Percentiles rank a stretch among this genome's conserved stretches.
phyloP scores from a whole-genome alignment of 805 yeast genomes.

The Hanseniaspora mollemarum region DNA sequence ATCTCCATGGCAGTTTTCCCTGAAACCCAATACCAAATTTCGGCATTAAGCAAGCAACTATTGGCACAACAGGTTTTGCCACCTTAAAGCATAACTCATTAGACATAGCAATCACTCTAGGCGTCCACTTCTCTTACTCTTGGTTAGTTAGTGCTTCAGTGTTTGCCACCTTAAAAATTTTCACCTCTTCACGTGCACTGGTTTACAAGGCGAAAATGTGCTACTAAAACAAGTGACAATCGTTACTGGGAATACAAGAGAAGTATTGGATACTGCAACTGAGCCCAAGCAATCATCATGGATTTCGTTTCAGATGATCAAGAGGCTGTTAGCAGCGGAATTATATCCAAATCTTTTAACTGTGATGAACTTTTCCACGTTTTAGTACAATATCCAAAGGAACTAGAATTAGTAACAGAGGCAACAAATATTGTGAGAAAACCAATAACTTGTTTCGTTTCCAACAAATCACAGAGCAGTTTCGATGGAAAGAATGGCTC shows the following conservation, averaged over 20 bases:
- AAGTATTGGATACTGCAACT: no score
- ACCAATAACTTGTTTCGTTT: constrained; percentile 9
- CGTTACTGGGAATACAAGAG: no score
- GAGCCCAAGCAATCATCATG: no score
- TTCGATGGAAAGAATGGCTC: background rate
- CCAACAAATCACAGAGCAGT: background rate
- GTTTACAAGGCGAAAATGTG: no score
- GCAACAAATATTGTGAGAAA: background rate
- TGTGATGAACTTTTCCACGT: constrained; percentile 6
- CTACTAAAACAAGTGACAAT: no score
- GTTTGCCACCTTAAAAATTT: no score
- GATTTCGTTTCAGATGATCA: no score
- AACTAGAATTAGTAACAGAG: background rate
- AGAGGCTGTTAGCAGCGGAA: background rate
- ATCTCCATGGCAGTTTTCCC: constrained; percentile 79
- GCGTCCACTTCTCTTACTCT: no score
- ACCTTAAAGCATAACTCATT: background rate
- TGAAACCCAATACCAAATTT: constrained; percentile 71
- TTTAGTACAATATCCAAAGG: constrained; percentile 10
- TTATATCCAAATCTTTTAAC: background rate
- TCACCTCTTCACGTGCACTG: no score
- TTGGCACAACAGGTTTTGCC: constrained; percentile 40
- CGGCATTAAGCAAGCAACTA: constrained; percentile 81
- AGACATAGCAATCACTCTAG: no score
- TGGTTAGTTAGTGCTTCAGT: no score